Evolutionary conservation across 352 stramenopile species (phyloP), one percentile per base, ranked within the genome.

Genomic region (Blastocystis sp.): DNA sequence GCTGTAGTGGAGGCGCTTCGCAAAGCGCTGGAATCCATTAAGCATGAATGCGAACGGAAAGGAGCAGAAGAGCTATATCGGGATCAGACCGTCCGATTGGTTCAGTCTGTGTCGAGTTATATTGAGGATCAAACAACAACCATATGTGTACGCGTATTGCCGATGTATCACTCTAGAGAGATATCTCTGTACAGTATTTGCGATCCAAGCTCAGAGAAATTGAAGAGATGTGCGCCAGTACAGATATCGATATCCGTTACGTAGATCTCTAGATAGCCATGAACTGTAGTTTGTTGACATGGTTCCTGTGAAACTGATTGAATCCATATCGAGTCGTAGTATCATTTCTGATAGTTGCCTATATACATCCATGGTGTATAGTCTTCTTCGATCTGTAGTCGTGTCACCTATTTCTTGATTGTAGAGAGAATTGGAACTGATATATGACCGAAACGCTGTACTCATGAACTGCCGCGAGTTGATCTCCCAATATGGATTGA

Each of bases 351-450:
- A 53, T n/a, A 75, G 63, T n/a, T 81, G 9, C 40, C 29, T 32
- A 44, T 63, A 29, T 38, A 81, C 24, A 46, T 40, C 44, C 11
- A 49, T 42, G 11, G n/a, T n/a, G n/a, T n/a, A n/a, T n/a, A n/a
- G 29, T 64, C 18, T 64, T 64, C 21, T 81, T 9, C 27, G 24
- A 4, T 32, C 69, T n/a, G 69, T 81, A 29, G 0, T 61, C 29
- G 8, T 65, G 4, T 38, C 1, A 4, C 9, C 2, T 27, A 18
- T 27, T n/a, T 21, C 40, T 64, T 42, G 63, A 11, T n/a, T 46
- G 3, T 64, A 81, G 69, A 81, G 63, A 32, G 48, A 48, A 21
- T 81, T 32, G 36, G 48, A 81, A 64, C 7, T 81, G 42, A 21
- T 40, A 6, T 59, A 59, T 59, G 18, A 32, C 32, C 51, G 51